These are phyloP conservation scores for Opeltia flavorubescens DNA, from an alignment of 495 filamentous ascomycete genomes.

Conservation along the genomic window DNA sequence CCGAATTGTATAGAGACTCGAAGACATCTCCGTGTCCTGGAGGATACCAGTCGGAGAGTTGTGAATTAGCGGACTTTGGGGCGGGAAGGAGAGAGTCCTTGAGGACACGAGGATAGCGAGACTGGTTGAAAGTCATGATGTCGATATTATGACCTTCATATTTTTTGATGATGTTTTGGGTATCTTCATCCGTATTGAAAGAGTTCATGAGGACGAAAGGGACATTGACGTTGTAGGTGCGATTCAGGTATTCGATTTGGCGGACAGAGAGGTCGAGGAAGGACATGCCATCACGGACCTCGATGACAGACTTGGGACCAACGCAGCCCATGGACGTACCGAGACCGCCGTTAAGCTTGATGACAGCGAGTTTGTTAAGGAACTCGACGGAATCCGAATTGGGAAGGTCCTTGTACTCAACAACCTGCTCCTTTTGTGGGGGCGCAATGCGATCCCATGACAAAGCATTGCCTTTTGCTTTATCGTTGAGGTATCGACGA, in stretches of 20 bases:
- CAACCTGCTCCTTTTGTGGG: constrained; percentile 79
- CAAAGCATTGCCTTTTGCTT: constrained; percentile 89
- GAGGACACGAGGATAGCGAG: constrained; percentile 88
- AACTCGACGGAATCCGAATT: constrained; percentile 80
- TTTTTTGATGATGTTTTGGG: constrained; percentile 99
- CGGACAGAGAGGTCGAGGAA: constrained; percentile 98
- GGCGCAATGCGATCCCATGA: constrained; percentile 95
- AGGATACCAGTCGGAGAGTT: constrained; percentile 95
- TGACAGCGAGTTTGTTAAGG: constrained; percentile 92
- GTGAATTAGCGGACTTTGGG: constrained; percentile 76
- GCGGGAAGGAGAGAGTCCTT: constrained; percentile 96
- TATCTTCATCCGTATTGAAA: constrained; percentile 99
- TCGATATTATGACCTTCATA: constrained; percentile 99
- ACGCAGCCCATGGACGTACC: constrained; percentile 99
- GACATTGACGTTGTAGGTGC: constrained; percentile 91
- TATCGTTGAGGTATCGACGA: constrained; percentile 94
- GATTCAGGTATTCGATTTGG: constrained; percentile 98
- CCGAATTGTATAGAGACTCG: constrained; percentile 99
- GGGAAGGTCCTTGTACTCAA: constrained; percentile 77
- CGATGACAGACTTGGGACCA: constrained; percentile 97
- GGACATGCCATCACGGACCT: constrained; percentile 99
- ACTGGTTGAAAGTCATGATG: constrained; percentile 99
- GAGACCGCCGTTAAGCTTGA: constrained; percentile 98
- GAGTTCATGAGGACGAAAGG: constrained; percentile 99
- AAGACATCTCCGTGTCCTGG: constrained; percentile 99